These are phyloP conservation scores for Nepenthes gracilis DNA, from an alignment of 148 eudicot species.

Conservation along the genomic window DNA sequence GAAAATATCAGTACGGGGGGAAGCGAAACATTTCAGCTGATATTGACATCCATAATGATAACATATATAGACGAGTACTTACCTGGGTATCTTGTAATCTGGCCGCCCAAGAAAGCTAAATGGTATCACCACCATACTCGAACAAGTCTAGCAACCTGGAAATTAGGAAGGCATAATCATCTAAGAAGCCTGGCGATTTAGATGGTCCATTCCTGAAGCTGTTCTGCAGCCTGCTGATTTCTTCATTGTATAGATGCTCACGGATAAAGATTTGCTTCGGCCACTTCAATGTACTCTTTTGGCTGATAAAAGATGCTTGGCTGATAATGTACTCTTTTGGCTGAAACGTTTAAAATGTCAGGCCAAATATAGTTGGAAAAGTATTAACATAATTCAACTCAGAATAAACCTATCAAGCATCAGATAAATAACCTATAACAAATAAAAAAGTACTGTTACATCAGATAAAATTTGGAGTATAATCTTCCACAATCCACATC, in stretches of 20 bases:
- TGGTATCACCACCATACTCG: constrained; percentile 56
- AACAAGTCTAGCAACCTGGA: constrained; percentile 74
- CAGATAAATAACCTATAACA: background rate
- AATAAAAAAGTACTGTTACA: background rate
- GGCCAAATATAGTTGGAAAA: too few relatives aligned
- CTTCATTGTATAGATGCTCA: constrained; percentile 44
- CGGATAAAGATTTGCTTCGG: constrained; percentile 70
- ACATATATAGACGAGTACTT: constrained; percentile 8
- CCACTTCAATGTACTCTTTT: constrained; percentile 65
- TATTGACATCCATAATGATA: too few relatives aligned
- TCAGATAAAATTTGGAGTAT: too few relatives aligned
- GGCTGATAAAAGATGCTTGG: constrained; percentile 57
- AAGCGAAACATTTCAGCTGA: too few relatives aligned
- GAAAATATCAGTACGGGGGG: too few relatives aligned
- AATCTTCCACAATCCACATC: too few relatives aligned
- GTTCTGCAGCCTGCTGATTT: constrained; percentile 57
- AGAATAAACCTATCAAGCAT: too few relatives aligned
- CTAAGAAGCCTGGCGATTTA: constrained; percentile 89
- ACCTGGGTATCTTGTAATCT: constrained; percentile 84
- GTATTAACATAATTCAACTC: too few relatives aligned
- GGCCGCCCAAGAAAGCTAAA: constrained; percentile 83
- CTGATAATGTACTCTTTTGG: constrained; percentile 64
- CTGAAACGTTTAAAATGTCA: constrained; percentile 16
- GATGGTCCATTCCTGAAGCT: constrained; percentile 91
- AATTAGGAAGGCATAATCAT: constrained; percentile 88